Evolutionary conservation across 2,329 filamentous ascomycete genomes (phyloP).

Genomic region (Cadophora gregata): DNA sequence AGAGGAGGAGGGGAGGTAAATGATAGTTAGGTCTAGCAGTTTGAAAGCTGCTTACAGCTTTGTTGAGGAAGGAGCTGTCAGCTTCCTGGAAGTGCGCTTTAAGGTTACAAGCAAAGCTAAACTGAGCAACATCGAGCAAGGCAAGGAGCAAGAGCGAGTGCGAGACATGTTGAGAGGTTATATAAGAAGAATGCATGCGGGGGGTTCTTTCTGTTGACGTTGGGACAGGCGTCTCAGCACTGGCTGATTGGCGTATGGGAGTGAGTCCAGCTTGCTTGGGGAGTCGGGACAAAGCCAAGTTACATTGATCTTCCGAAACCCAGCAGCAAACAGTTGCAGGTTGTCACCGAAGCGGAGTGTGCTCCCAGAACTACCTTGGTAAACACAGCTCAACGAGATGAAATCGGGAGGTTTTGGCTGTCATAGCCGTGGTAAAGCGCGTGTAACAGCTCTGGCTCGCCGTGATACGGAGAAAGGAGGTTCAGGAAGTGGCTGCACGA

Average conservation of each 20-base stretch:
- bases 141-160: not conserved
- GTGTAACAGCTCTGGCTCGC: not conserved
- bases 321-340: not conserved
- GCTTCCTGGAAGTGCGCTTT: not conserved
- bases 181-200: slow-evolving; percentile 2
- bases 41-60: slow-evolving; percentile 24
- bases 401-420: slow-evolving; percentile 1
- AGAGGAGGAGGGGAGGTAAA: slow-evolving; percentile 26
- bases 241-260: slow-evolving; percentile 13
- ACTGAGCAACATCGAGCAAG: no score
- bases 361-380: slow-evolving; percentile 14
- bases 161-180: slow-evolving; percentile 14
- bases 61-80: slow-evolving; percentile 13
- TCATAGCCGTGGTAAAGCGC: slow-evolving; percentile 15
- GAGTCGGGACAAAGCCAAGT: not conserved
- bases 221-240: slow-evolving; percentile 14
- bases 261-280: not conserved
- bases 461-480: not conserved
- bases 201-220: slow-evolving; percentile 13
- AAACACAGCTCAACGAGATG: slow-evolving; percentile 16
- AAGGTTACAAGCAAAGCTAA: not conserved
- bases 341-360: not conserved
- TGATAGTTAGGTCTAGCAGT: slow-evolving; percentile 35
- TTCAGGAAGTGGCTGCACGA: not conserved
- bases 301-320: not conserved